Base-by-base conservation (phyloP, 495 filamentous ascomycete genomes). In the Sordaria brevicollis region DNA sequence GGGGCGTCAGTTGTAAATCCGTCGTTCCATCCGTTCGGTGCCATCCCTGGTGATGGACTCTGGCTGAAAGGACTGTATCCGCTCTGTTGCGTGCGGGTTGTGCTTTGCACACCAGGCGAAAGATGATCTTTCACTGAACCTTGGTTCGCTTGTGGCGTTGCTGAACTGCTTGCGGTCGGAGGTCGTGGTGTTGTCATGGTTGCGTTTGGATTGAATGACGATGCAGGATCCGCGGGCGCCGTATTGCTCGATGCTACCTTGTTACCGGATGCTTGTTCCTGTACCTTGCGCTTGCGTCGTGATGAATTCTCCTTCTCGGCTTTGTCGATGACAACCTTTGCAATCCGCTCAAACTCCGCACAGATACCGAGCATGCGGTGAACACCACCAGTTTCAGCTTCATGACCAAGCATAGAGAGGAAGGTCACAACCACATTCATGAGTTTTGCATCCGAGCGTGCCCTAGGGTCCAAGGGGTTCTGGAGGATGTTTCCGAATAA, bases 401-500 rank as follows among this genome's bases (percentile, higher is more conserved):
- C 89, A 49, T 89, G 88, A 17, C 88, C 92, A 8, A 88, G 80
- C 69, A 86, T 86, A 1, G 84, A 86, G 11, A 99, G 82, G 78
- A 98, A 98, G 72, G 88, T 93, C 62, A 97, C 93, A 4, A 99
- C 96, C 9, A 92, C 85, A 74, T 89, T 92, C 93, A 99, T 97
- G 39, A 97, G 81, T 73, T 90, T 90, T 9, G 96, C 87, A 79
- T 99, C 95, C 8, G 92, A 91, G 17, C 92, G 89, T 43, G 94
- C 93, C 36, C 93, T 90, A 6, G 89, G 86, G 77, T 99, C 95
- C 71, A 92, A 90, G 0, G 96, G 96, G 71, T 98, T 98, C 77
- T 99, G 96, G 4, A 99, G 83, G 68, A 99, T 95, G 77, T 98
- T 97, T 67, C 94, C 95, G 76, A 99, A 99, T 34, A 99, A 84